Evolutionary conservation across 257 asterid species (phyloP).

Genomic region (Misopates orontium): DNA sequence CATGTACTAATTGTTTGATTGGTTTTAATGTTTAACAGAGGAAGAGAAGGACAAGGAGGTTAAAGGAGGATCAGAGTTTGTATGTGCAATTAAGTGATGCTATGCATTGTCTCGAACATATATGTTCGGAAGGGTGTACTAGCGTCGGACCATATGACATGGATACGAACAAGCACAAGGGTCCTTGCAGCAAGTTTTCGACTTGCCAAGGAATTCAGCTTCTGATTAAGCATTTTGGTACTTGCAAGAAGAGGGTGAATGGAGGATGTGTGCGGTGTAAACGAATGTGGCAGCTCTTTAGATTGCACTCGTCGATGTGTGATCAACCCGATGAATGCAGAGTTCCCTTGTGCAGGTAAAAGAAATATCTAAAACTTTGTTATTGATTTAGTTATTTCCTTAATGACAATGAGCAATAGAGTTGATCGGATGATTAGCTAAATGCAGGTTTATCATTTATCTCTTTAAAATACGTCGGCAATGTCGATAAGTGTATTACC

Average conservation of each 20-base stretch:
- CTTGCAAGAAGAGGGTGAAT: constrained; percentile 66
- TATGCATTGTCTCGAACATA: constrained; percentile 85
- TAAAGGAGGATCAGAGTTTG: constrained; percentile 51
- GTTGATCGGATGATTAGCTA: too few species aligned
- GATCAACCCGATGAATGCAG: constrained; percentile 70
- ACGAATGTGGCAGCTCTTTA: constrained; percentile 91
- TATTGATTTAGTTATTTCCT: not conserved
- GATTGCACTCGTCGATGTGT: constrained; percentile 78
- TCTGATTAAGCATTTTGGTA: constrained; percentile 72
- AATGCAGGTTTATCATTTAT: too few species aligned
- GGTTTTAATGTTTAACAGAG: constrained; percentile 43
- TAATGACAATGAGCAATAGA: too few species aligned
- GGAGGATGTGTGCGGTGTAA: constrained; percentile 79
- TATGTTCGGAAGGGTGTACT: constrained; percentile 88
- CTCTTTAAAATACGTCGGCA: too few species aligned
- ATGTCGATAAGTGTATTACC: not conserved
- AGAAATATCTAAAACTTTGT: not conserved
- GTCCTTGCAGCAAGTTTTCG: constrained; percentile 74
- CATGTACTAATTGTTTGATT: constrained; percentile 6
- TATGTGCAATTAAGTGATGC: constrained; percentile 85
- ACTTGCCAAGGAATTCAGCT: constrained; percentile 87
- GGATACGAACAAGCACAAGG: constrained; percentile 51
- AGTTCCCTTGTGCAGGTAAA: constrained; percentile 91
- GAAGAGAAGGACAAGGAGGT: constrained; percentile 62
- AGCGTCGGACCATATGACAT: constrained; percentile 67